A percentile compares a stretch with the other conserved stretches of the same genome.
Evolutionary conservation across 768 basidiomycete genomes (phyloP).

Genomic region (Trametes villosa): DNA sequence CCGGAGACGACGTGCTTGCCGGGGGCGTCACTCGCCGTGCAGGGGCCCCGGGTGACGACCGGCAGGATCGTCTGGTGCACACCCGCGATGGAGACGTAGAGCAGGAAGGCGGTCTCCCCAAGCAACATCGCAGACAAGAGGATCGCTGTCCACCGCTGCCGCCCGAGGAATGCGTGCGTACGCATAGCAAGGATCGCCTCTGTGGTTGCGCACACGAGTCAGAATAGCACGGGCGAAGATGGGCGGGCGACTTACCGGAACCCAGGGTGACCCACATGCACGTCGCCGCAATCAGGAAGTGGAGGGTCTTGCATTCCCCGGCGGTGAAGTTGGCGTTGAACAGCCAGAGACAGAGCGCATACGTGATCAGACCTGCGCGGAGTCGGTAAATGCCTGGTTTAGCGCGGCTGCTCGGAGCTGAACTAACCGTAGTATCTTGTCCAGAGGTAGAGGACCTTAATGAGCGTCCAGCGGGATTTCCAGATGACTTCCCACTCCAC

Average conservation of each 20-base stretch:
- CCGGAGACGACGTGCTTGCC: constrained; percentile 15
- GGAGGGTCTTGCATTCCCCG: constrained; percentile 10
- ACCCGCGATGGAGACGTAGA: constrained; percentile 12
- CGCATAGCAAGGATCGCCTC: constrained; percentile 18
- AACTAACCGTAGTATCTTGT: constrained; percentile 14
- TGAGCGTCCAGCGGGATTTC: constrained; percentile 9
- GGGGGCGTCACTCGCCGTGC: constrained; percentile 9
- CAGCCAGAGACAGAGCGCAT: constrained; percentile 9
- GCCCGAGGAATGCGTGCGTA: constrained; percentile 11
- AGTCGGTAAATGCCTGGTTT: neutral
- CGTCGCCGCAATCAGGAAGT: constrained; percentile 10
- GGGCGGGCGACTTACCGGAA: neutral
- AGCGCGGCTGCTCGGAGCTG: neutral
- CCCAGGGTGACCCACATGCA: constrained; percentile 18
- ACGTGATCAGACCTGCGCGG: neutral
- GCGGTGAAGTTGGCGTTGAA: constrained; percentile 15
- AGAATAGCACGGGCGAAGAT: neutral
- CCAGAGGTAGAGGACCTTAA: constrained; percentile 14
- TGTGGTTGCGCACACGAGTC: neutral
- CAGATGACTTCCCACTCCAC: constrained; percentile 14
- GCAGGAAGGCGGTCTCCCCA: constrained; percentile 8
- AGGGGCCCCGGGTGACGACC: constrained; percentile 9
- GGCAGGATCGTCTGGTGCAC: constrained; percentile 15
- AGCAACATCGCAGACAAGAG: constrained; percentile 4
- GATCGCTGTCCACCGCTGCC: constrained; percentile 3